Evolutionary conservation across 2,329 filamentous ascomycete species (phyloP).

Genomic region (Huntiella bhutanensis): DNA sequence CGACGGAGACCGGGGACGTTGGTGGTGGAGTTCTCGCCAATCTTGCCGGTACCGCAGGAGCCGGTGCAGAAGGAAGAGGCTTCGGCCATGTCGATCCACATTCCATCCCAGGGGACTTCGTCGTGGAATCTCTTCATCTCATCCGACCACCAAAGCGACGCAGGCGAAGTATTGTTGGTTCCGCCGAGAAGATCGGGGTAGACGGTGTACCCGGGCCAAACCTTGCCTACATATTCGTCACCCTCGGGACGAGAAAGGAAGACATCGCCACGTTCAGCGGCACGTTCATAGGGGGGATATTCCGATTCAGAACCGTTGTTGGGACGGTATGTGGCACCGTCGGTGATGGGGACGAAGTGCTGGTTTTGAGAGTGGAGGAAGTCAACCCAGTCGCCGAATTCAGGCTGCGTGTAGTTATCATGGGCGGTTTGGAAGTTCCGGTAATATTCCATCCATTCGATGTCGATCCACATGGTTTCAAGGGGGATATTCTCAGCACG

Average conservation of each 20-base stretch:
- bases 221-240: conserved; percentile 37
- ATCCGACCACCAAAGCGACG: conserved; percentile 47
- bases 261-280: conserved; percentile 30
- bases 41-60: conserved; percentile 46
- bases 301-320: conserved; percentile 46
- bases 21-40: conserved; percentile 30
- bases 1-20: conserved; percentile 11
- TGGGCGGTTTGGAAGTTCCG: conserved; percentile 45
- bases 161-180: conserved; percentile 36
- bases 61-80: conserved; percentile 48
- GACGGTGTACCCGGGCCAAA: conserved; percentile 57
- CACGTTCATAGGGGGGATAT: conserved; percentile 43
- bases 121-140: conserved; percentile 41
- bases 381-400: conserved; percentile 25
- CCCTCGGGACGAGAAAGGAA: conserved; percentile 40
- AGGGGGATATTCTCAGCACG: conserved; percentile 44
- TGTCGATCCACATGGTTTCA: conserved; percentile 58
- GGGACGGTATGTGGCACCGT: conserved; percentile 50
- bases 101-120: conserved; percentile 29
- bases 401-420: conserved; percentile 16
- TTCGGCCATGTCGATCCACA: conserved; percentile 42
- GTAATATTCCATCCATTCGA: conserved; percentile 45
- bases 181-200: conserved; percentile 54
- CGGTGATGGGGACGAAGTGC: conserved; percentile 58
- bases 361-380: conserved; percentile 45